Conservation (phyloP, 2,329 filamentous ascomycete species). For the Tolypocladium inflatum region DNA sequence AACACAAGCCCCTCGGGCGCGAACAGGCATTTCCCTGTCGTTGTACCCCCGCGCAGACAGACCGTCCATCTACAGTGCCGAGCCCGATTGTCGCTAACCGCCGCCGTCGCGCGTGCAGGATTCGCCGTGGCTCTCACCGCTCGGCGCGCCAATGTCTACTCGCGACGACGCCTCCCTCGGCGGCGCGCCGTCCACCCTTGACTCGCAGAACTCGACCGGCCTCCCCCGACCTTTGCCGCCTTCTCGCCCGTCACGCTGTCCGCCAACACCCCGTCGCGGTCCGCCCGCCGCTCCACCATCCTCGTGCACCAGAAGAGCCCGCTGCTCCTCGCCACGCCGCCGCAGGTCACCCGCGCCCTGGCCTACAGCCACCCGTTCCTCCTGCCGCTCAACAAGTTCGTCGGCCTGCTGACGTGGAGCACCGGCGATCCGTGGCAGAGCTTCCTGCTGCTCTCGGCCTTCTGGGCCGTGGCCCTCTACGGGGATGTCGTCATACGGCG, state of each 20-base stretch:
- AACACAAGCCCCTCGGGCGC: neutral
- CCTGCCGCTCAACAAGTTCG: constrained; percentile 75
- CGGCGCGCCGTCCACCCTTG: constrained; percentile 21
- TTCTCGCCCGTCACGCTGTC: constrained; percentile 81
- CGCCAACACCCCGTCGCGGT: constrained; percentile 49
- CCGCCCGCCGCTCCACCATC: constrained; percentile 73
- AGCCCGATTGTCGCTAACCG: constrained; percentile 1
- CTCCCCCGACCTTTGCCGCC: constrained; percentile 69
- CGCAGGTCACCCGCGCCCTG: constrained; percentile 85
- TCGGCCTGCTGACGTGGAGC: constrained; percentile 86
- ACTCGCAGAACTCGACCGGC: constrained; percentile 23
- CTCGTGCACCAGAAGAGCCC: constrained; percentile 96
- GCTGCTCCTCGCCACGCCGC: constrained; percentile 82
- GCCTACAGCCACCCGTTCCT: constrained; percentile 95
- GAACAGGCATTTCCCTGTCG: neutral
- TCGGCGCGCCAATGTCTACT: constrained; percentile 27
- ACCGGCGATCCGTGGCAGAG: constrained; percentile 93
- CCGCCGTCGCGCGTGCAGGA: constrained; percentile 17
- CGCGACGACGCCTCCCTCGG: constrained; percentile 25
- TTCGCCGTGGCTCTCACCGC: constrained; percentile 42
- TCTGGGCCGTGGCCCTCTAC: constrained; percentile 82
- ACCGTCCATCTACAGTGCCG: neutral
- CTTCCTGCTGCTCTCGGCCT: constrained; percentile 75
- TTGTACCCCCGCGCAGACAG: neutral
- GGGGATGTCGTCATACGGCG: constrained; percentile 74